Percentiles rank a stretch among this genome's conserved stretches.
phyloP scores from a whole-genome alignment of 495 filamentous ascomycete species.

The Penicillium salamii region DNA sequence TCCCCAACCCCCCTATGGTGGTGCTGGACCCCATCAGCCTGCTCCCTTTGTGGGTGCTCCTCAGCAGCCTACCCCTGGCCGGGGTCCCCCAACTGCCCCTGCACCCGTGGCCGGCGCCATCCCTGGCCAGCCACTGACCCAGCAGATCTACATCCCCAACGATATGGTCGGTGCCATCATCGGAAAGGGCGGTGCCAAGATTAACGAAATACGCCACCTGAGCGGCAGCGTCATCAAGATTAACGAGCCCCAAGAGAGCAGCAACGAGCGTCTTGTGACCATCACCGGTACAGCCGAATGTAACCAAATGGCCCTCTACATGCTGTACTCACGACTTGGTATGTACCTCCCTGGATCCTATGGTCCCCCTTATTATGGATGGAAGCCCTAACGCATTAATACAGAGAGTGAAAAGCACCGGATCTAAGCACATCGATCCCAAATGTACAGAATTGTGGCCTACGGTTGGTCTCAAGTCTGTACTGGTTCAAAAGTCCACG shows the following conservation, averaged over 20 bases:
- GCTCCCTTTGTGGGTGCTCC: slow-evolving; percentile 54
- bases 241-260: slow-evolving; percentile 98
- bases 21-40: slow-evolving; percentile 77
- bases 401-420: slow-evolving; percentile 84
- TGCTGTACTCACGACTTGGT: slow-evolving; percentile 97
- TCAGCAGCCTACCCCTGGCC: slow-evolving; percentile 57
- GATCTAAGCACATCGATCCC: slow-evolving; percentile 39
- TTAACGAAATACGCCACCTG: slow-evolving; percentile 96
- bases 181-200: slow-evolving; percentile 97
- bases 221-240: slow-evolving; percentile 99
- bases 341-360: slow-evolving; percentile 36
- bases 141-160: slow-evolving; percentile 98
- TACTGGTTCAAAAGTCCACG: slow-evolving; percentile 27
- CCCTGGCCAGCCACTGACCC: slow-evolving; percentile 84
- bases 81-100: slow-evolving; percentile 46
- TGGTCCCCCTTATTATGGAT: background rate
- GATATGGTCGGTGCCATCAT: slow-evolving; percentile 99
- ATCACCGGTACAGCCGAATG: slow-evolving; percentile 97
- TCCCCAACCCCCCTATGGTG: slow-evolving; percentile 63
- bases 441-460: background rate
- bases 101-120: slow-evolving; percentile 73
- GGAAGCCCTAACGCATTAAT: slow-evolving; percentile 14
- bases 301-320: slow-evolving; percentile 98
- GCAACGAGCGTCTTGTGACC: slow-evolving; percentile 94
- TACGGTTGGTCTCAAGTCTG: slow-evolving; percentile 11